Evolutionary conservation across 305 asterid genomes (phyloP).

Genomic region (Euphrasia arctica): DNA sequence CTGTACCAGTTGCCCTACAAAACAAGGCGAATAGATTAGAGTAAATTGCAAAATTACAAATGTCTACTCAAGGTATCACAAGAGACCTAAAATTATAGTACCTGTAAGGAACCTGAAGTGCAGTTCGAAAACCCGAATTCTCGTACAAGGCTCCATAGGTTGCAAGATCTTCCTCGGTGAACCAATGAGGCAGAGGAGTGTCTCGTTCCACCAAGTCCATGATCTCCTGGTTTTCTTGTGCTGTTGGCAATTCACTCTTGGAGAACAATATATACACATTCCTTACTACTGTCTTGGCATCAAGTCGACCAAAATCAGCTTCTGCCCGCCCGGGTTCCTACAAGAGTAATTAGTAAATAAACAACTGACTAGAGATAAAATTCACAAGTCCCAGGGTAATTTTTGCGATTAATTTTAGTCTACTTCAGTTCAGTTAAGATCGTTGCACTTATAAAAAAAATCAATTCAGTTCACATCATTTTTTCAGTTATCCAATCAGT

Average conservation of each 20-base stretch:
- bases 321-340: conserved; percentile 75
- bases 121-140: conserved; percentile 62
- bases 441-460: no score
- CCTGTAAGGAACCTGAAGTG: conserved; percentile 75
- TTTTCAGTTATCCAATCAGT: no score
- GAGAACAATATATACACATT: conserved; percentile 68
- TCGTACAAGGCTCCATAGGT: conserved; percentile 49
- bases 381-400: background rate
- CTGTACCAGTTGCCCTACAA: conserved; percentile 30
- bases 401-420: background rate
- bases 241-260: conserved; percentile 50
- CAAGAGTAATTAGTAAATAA: background rate
- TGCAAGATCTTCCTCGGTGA: conserved; percentile 54
- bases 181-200: conserved; percentile 57
- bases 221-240: conserved; percentile 54
- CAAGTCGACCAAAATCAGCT: conserved; percentile 59
- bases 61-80: background rate
- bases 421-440: no score
- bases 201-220: conserved; percentile 67
- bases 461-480: no score
- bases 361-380: background rate
- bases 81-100: conserved; percentile 17
- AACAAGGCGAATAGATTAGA: background rate
- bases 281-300: conserved; percentile 57
- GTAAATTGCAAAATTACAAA: background rate